Base-by-base conservation (phyloP, 495 filamentous ascomycete species). In the Trichoderma asperelloides region DNA sequence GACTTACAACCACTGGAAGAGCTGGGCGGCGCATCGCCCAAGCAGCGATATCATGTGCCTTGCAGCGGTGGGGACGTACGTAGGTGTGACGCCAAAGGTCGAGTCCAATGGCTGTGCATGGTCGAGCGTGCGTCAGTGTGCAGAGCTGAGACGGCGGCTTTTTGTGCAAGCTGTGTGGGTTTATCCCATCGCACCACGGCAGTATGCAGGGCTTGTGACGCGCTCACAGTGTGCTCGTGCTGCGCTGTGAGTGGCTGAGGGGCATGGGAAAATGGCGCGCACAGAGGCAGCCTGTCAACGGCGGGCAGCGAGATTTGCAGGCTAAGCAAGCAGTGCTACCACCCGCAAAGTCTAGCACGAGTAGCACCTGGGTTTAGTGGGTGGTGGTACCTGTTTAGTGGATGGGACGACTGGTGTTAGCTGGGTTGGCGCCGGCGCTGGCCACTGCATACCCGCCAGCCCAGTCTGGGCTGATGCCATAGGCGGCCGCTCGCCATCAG, bases 101-200 rank as follows among this genome's bases (percentile, higher is more conserved):
- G 16, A 25, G 55, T 60, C 55, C 55, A 27, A 60, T 27, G 55
- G 55, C 55, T 60, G 55, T 60, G 55, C 55, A 28, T 25, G 30
- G 27, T 13, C 55, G 16, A 60, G 55, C 2, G 55, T 60, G 55
- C 55, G 55, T 60, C 55, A 60, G 55, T 60, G 55, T 60, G 55
- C 55, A 60, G 55, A 60, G 55, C 55, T 60, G 55, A 60, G 55
- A 60, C 55, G 55, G 55, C 55, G 55, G 55, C 55, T 60, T 60
- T 60, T 60, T 55, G 55, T 60, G 55, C 55, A 28, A 27, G 55
- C 55, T 60, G 55, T 7, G 25, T 28, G 15, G 49, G 6, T 55
- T 3, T 45, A 8, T 27, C 55, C 55, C 30, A 60, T 60, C 55
- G 27, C 55, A 11, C 27, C 23, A 30, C 55, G 55, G 55, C 55